Evolutionary conservation across 306 rosid species (phyloP), one percentile per base, ranked within the genome.

Genomic region (Dalbergia cochinchinensis): DNA sequence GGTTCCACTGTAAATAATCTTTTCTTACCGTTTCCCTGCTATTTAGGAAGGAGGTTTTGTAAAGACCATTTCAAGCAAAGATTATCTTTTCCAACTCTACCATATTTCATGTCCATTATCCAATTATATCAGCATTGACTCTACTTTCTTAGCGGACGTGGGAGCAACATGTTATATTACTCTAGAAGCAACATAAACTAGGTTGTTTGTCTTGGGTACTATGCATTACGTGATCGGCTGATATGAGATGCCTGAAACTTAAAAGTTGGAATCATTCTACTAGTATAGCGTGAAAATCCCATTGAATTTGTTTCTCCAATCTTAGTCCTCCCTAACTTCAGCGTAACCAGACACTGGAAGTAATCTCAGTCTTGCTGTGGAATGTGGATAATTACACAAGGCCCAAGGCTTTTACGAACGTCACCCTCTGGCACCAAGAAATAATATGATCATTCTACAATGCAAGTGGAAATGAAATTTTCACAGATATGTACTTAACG

Each of bases 1-100:
- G 22, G 68, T 33, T 68, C 5, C 22, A 10, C 57, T 51, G 48
- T 48, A 63, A 53, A 41, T 70, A 71, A 22, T 71, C 37, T 64
- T 20, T 51, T 55, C 8, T 78, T 61, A 61, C 44, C 10, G n/a
- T 64, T 51, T 65, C 55, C 31, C 62, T 3, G 41, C 37, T 45
- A 54, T 39, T 45, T 39, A 31, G 65, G 37, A 59, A 11, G 55
- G 15, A 22, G 47, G 35, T 41, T 31, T 20, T 50, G 64, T 33
- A 66, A 31, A 72, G 13, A 14, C 2, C 58, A 33, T 20, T 59
- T 18, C 65, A 62, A 47, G 34, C 19, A 54, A 16, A 35, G 26
- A 26, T 53, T 14, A 18, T 0, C 35, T 44, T 53, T 33, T 26
- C 53, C 41, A 65, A 15, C 5, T 12, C 54, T 8, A 37, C 12